Evolutionary conservation across 176 grass and related monocot species (phyloP).

Genomic region (Poa pratensis): DNA sequence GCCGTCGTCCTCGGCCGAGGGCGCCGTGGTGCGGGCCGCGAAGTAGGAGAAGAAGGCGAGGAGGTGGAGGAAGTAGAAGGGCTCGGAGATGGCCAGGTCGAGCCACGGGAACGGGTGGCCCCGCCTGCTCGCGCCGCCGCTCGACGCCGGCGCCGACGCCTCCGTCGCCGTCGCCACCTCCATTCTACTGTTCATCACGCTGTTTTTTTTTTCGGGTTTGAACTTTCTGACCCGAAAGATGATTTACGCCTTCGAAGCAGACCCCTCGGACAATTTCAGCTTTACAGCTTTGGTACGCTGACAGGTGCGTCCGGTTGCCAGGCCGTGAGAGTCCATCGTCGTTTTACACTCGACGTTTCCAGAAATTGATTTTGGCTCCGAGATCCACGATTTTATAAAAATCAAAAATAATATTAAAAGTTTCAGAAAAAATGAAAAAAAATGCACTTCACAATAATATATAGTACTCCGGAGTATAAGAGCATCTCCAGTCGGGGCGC

Average conservation of each 20-base stretch:
- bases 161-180: conserved; percentile 64
- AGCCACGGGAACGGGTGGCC: conserved; percentile 79
- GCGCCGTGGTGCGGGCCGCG: conserved; percentile 62
- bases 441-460: no score
- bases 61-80: conserved; percentile 90
- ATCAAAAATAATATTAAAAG: no score
- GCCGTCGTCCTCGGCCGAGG: conserved; percentile 41
- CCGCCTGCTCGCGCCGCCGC: conserved; percentile 32
- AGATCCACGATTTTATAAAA: no score
- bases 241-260: neutral
- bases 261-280: neutral
- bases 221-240: neutral
- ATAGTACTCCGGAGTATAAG: no score
- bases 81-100: conserved; percentile 67
- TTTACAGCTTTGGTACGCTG: no score
- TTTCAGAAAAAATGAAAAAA: no score
- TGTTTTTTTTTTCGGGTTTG: neutral
- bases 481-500: no score
- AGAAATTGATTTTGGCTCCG: no score
- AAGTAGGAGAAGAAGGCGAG: conserved; percentile 94
- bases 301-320: no score
- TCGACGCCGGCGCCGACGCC: conserved; percentile 51
- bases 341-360: no score
- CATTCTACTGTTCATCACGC: conserved; percentile 13
- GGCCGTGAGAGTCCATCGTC: no score